Percentiles rank a stretch among this genome's conserved stretches.
Evolutionary conservation across 139 green algal species (phyloP).

Genomic region (Pycnococcus provasolii): DNA sequence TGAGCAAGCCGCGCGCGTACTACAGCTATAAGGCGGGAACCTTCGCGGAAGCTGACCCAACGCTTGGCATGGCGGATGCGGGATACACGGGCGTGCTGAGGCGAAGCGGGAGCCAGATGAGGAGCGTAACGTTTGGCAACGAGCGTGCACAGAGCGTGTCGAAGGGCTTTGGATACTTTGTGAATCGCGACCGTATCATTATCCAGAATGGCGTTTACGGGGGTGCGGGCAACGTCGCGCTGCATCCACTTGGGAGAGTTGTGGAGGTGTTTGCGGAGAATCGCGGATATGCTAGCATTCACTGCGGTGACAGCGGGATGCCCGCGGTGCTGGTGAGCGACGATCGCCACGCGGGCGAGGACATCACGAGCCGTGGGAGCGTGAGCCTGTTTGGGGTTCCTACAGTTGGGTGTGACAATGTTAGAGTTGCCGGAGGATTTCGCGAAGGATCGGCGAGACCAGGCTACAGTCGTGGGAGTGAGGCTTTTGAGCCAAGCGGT

Average conservation of each 20-base stretch:
- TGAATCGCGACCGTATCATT: constrained; percentile 6
- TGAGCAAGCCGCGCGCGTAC: background rate
- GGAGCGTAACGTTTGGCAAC: background rate
- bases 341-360: background rate
- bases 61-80: background rate
- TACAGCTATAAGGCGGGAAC: constrained; percentile 8
- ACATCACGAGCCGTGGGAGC: background rate
- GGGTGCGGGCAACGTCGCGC: constrained; percentile 3
- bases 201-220: background rate
- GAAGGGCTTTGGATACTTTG: constrained; percentile 11
- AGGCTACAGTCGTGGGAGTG: too few relatives aligned
- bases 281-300: background rate
- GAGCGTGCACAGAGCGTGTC: background rate
- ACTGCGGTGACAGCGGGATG: background rate
- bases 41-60: background rate
- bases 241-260: constrained; percentile 14
- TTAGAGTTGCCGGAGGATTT: too few relatives aligned
- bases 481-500: too few relatives aligned
- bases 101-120: background rate
- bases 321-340: background rate
- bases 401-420: too few relatives aligned
- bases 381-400: background rate
- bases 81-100: background rate
- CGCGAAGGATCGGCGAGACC: too few relatives aligned
- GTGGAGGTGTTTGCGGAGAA: constrained; percentile 1